phyloP scores from a whole-genome alignment of 1,284 basidiomycete genomes.

The Rhodotorula sp. region DNA sequence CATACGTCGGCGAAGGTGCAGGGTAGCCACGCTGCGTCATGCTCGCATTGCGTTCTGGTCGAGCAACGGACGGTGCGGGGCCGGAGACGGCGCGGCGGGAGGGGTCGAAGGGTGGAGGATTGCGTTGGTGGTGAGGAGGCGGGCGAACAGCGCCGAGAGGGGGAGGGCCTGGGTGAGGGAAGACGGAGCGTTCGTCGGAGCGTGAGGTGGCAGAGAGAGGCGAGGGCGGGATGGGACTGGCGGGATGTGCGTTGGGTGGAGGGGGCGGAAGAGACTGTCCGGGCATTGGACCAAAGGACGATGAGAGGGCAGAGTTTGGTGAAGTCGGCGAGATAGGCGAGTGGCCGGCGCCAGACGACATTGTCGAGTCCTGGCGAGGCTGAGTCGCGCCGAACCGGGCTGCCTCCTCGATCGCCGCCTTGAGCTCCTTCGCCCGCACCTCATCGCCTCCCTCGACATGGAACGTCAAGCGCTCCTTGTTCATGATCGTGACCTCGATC shows the following conservation, averaged over 20 bases:
- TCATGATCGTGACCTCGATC: slow-evolving; percentile 78
- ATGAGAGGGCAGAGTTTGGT: background rate
- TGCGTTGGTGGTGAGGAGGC: background rate
- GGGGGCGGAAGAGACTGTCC: background rate
- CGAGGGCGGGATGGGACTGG: background rate
- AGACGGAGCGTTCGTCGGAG: background rate
- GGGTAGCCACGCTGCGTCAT: background rate
- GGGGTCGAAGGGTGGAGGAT: background rate
- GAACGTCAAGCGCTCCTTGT: slow-evolving; percentile 74
- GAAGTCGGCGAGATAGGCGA: slow-evolving; percentile 20
- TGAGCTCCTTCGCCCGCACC: slow-evolving; percentile 64
- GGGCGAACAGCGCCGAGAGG: background rate
- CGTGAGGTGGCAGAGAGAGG: background rate
- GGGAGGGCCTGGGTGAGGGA: background rate
- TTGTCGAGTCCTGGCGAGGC: slow-evolving; percentile 51
- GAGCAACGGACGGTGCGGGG: background rate
- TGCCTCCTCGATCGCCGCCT: slow-evolving; percentile 77
- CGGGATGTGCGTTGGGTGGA: background rate
- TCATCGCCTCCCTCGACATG: slow-evolving; percentile 48
- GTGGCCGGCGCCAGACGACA: background rate
- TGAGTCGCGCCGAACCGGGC: slow-evolving; percentile 73
- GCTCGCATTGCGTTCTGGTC: slow-evolving; percentile 26
- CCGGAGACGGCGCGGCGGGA: slow-evolving; percentile 2
- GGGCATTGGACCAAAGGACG: background rate
- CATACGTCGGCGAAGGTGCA: background rate